Evolutionary conservation across 148 eudicot species (phyloP).

Genomic region (Vaccinium macrocarpon): DNA sequence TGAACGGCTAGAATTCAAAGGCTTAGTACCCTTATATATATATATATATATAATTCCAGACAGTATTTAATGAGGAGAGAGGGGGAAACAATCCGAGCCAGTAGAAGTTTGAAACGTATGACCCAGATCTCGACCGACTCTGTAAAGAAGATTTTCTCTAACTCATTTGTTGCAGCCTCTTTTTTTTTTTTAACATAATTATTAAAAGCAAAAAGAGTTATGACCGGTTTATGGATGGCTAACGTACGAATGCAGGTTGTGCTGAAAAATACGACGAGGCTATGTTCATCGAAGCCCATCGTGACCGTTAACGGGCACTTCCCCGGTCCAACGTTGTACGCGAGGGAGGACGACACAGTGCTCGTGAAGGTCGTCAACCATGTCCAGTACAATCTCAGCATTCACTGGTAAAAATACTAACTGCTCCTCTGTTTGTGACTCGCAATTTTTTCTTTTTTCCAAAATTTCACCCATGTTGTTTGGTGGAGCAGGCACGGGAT

Average conservation of each 20-base stretch:
- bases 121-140: too few relatives aligned
- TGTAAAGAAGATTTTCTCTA: too few relatives aligned
- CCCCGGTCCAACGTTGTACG: conserved; percentile 76
- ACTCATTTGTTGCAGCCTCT: not conserved
- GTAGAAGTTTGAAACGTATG: too few relatives aligned
- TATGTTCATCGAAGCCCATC: conserved; percentile 68
- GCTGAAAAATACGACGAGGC: conserved; percentile 53
- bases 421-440: not conserved
- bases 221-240: not conserved
- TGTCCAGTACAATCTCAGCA: conserved; percentile 56
- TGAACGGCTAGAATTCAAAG: too few relatives aligned
- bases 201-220: not conserved
- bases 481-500: conserved; percentile 60
- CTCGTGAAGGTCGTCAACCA: conserved; percentile 58
- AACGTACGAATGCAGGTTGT: conserved; percentile 42
- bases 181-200: not conserved
- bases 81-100: too few relatives aligned
- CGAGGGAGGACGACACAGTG: conserved; percentile 75
- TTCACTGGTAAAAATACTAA: conserved; percentile 53
- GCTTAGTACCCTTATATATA: too few relatives aligned
- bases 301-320: conserved; percentile 69
- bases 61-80: too few relatives aligned
- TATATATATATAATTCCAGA: too few relatives aligned
- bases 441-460: not conserved
- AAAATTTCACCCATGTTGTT: not conserved